These are phyloP conservation scores for Umbelopsis ramanniana DNA, from an alignment of 192 early-diverging fungal species.

Conservation along the genomic window DNA sequence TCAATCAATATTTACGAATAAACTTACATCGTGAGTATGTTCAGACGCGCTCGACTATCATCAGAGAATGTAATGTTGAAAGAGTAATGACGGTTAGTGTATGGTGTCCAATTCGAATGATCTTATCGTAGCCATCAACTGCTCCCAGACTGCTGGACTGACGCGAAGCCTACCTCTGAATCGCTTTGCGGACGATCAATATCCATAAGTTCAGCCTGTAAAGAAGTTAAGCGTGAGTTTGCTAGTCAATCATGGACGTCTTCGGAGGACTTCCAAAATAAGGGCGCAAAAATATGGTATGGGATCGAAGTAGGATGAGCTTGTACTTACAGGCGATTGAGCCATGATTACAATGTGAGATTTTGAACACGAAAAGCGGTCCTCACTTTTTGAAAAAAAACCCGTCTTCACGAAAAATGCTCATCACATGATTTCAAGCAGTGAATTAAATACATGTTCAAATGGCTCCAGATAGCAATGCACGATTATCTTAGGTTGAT, in stretches of 20 bases:
- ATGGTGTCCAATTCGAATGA: not conserved
- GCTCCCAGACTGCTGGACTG: not conserved
- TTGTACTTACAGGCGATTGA: slow-evolving; percentile 6
- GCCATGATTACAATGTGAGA: slow-evolving; percentile 10
- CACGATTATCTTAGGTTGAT: no score
- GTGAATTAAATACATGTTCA: no score
- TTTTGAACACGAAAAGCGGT: slow-evolving; percentile 19
- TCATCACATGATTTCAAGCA: not conserved
- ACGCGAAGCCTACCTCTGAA: slow-evolving; percentile 16
- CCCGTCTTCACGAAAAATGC: not conserved
- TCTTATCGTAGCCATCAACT: not conserved
- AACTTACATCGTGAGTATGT: not conserved
- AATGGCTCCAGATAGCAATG: no score
- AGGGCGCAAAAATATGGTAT: not conserved
- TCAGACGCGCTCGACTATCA: slow-evolving; percentile 18
- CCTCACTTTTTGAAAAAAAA: not conserved
- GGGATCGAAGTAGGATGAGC: not conserved
- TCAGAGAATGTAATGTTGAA: not conserved
- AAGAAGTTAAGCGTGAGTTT: not conserved
- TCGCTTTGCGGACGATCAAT: slow-evolving; percentile 23
- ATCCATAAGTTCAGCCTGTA: slow-evolving; percentile 18
- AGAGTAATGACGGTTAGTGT: no score
- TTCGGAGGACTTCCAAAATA: not conserved
- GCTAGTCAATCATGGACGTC: not conserved
- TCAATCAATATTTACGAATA: not conserved